phyloP scores from a whole-genome alignment of 352 stramenopile genomes.

The Blastocystis sp. region DNA sequence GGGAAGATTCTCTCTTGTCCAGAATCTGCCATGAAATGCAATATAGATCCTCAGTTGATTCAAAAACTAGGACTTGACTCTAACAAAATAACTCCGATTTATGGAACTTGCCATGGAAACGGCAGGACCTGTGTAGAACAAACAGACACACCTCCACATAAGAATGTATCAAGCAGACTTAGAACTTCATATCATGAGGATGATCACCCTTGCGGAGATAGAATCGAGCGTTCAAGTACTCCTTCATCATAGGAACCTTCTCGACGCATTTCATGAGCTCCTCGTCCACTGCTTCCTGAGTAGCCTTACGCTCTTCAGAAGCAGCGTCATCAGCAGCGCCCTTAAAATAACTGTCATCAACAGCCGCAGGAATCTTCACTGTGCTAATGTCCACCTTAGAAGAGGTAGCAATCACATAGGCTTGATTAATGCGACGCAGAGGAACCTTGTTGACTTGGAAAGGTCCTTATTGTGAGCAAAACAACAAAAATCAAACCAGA shows the following conservation, averaged over 20 bases:
- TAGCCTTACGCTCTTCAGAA: constrained; percentile 90
- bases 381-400: constrained; percentile 88
- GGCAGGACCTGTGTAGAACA: not conserved
- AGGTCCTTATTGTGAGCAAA: constrained; percentile 72
- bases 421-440: constrained; percentile 92
- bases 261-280: constrained; percentile 73
- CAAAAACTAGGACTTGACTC: not conserved
- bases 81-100: not conserved
- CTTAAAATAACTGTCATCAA: constrained; percentile 92
- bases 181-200: constrained; percentile 98
- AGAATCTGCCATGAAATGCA: not conserved
- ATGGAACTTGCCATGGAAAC: not conserved
- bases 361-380: constrained; percentile 79
- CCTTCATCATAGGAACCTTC: constrained; percentile 86
- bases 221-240: constrained; percentile 96
- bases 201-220: constrained; percentile 90
- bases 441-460: constrained; percentile 98
- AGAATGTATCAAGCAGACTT: constrained; percentile 66
- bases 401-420: constrained; percentile 95
- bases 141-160: constrained; percentile 49
- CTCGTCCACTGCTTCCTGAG: constrained; percentile 94
- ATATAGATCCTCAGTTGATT: not conserved
- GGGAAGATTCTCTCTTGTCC: constrained; percentile 31
- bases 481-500: constrained; percentile 65
- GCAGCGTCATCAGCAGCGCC: constrained; percentile 76